Base-by-base conservation (phyloP, 345 rosid species). In the Linum lewisii region DNA sequence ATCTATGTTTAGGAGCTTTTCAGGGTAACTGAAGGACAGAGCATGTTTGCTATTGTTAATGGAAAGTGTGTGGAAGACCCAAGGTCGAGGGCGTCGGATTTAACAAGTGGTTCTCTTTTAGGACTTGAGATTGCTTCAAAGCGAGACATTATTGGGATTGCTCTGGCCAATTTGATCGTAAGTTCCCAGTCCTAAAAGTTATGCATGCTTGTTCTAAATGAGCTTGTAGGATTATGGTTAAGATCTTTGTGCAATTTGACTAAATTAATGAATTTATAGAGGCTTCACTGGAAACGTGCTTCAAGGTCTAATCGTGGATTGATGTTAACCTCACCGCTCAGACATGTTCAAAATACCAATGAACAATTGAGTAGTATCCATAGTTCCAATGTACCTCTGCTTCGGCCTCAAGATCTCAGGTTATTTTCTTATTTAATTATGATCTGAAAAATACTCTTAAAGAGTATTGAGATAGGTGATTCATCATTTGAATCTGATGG, bases 201-300 rank as follows among this genome's bases (percentile, higher is more conserved):
- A 42, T 42, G 47, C 15, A 42, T 38, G 9, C 4, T 42, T 34
- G 38, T 34, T 34, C 38, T 0, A 34, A 5, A 34, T 0, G 10
- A 34, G 0, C 10, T 34, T 42, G 15, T 42, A 42, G 4, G 25
- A 21, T 21, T 11, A 4, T 13, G 0, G 20, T 52, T 19, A 2
- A 20, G n/a, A 20, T 19, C 8, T 52, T 21, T 5, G 22, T 44
- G 24, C 60, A 26, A 6, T 24, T 56, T 54, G 21, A 62, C 56
- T 14, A 37, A 50, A 56, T 55, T 54, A 47, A 6, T 55, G 44
- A 52, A 50, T 58, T 44, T 78, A 69, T 75, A 90, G 97, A 84
- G 97, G 83, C 93, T 90, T 69, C 86, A 90, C 51, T 87, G 97
- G 97, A 90, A 86, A 63, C 88, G 83, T 59, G 88, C 97, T 71